Conservation (phyloP, 2,329 filamentous ascomycete species). For the Cladosporium austrohemisphaericum region DNA sequence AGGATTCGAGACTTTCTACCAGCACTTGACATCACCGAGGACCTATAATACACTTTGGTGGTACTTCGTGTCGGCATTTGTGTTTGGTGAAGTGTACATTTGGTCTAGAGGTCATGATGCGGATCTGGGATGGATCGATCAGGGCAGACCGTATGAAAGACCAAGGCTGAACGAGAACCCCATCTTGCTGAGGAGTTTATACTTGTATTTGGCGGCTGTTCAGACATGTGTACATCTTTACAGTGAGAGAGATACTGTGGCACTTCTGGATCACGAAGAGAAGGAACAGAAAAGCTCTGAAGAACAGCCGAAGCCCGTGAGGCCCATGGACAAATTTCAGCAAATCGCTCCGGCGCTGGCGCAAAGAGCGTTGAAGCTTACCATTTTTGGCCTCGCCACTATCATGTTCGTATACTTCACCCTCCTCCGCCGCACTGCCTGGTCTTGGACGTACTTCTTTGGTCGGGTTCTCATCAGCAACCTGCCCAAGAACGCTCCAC, state of each 20-base stretch:
- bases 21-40: constrained; percentile 52
- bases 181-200: constrained; percentile 71
- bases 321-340: not conserved
- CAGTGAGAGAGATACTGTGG: constrained; percentile 67
- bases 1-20: constrained; percentile 60
- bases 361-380: constrained; percentile 20
- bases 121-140: constrained; percentile 71
- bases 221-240: constrained; percentile 69
- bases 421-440: constrained; percentile 56
- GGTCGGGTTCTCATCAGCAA: constrained; percentile 70
- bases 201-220: constrained; percentile 63
- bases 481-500: constrained; percentile 63
- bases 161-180: constrained; percentile 80
- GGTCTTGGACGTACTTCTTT: constrained; percentile 67
- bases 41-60: constrained; percentile 68
- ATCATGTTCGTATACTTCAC: constrained; percentile 55
- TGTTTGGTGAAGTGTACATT: constrained; percentile 78
- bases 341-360: constrained; percentile 15
- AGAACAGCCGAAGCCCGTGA: constrained; percentile 1
- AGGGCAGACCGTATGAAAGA: constrained; percentile 63
- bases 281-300: constrained; percentile 24
- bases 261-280: constrained; percentile 41
- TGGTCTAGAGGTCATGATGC: constrained; percentile 54
- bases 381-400: constrained; percentile 18
- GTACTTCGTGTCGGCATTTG: constrained; percentile 72